A percentile compares a stretch with the other conserved stretches of the same genome.
phyloP scores from a whole-genome alignment of 208 protist species.

The Endotrypanum monterogeii region DNA sequence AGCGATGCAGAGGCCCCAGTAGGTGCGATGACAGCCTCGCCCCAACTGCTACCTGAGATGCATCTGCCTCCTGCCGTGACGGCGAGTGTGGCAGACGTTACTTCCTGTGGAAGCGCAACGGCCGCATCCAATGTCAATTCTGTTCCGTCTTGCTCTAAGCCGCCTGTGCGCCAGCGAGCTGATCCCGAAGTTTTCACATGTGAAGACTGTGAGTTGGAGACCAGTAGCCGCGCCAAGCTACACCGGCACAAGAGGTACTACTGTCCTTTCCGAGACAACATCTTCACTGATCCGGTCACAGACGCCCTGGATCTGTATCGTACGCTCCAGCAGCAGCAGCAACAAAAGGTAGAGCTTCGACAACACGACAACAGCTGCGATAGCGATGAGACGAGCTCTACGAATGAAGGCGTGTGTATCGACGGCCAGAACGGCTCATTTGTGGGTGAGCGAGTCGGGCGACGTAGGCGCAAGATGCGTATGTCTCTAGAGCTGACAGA shows the following conservation, averaged over 20 bases:
- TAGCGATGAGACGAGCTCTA: background rate
- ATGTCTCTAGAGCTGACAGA: conserved; percentile 24
- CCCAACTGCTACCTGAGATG: conserved; percentile 8
- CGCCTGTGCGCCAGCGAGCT: background rate
- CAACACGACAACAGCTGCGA: conserved; percentile 1
- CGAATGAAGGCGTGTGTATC: conserved; percentile 7
- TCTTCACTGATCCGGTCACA: conserved; percentile 50
- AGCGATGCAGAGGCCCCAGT: no score
- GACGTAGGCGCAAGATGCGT: background rate
- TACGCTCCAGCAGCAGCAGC: conserved; percentile 9
- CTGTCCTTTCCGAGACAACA: conserved; percentile 82
- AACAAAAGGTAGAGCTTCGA: conserved; percentile 3
- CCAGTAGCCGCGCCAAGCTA: conserved; percentile 58
- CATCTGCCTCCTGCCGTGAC: conserved; percentile 1
- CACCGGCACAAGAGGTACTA: conserved; percentile 68
- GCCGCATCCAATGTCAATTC: background rate
- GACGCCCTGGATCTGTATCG: conserved; percentile 27
- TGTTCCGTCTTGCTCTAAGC: background rate
- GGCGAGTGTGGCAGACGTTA: background rate
- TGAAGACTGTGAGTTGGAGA: conserved; percentile 73
- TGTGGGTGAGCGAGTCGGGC: background rate
- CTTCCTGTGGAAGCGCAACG: background rate
- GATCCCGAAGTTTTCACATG: conserved; percentile 34
- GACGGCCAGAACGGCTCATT: conserved; percentile 10
- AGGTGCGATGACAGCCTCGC: background rate